These are phyloP conservation scores for Picochlorum sp. DNA, from an alignment of 139 green algal genomes.

Conservation along the genomic window DNA sequence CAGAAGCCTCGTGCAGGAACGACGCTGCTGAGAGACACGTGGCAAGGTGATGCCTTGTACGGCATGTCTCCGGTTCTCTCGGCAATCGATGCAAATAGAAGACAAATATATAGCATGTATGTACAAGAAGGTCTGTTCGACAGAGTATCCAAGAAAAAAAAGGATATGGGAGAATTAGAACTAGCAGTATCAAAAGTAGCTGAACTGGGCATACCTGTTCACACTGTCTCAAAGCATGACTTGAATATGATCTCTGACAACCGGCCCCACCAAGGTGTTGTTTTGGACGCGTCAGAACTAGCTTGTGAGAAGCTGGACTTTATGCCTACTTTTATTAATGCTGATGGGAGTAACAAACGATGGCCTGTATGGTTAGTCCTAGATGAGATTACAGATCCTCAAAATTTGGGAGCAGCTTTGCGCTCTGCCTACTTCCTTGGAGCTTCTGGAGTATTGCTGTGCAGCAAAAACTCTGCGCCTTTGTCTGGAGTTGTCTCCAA, in stretches of 20 bases:
- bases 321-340: conserved; percentile 9
- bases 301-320: conserved; percentile 41
- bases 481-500: conserved; percentile 72
- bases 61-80: conserved; percentile 61
- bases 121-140: conserved; percentile 31
- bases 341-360: neutral
- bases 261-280: conserved; percentile 53
- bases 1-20: too few relatives aligned
- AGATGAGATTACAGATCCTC: conserved; percentile 80
- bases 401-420: conserved; percentile 87
- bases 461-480: conserved; percentile 69
- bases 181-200: conserved; percentile 13
- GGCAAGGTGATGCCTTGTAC: conserved; percentile 47
- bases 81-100: conserved; percentile 38
- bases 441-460: conserved; percentile 65
- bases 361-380: conserved; percentile 70
- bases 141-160: conserved; percentile 30
- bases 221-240: conserved; percentile 56
- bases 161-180: conserved; percentile 29
- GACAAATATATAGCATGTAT: conserved; percentile 27
- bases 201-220: conserved; percentile 18
- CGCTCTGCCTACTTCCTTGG: conserved; percentile 78
- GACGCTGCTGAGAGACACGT: conserved; percentile 1
- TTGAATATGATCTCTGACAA: conserved; percentile 79
- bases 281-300: conserved; percentile 65